Conservation (phyloP, 495 filamentous ascomycete species). For the Letharia columbiana region DNA sequence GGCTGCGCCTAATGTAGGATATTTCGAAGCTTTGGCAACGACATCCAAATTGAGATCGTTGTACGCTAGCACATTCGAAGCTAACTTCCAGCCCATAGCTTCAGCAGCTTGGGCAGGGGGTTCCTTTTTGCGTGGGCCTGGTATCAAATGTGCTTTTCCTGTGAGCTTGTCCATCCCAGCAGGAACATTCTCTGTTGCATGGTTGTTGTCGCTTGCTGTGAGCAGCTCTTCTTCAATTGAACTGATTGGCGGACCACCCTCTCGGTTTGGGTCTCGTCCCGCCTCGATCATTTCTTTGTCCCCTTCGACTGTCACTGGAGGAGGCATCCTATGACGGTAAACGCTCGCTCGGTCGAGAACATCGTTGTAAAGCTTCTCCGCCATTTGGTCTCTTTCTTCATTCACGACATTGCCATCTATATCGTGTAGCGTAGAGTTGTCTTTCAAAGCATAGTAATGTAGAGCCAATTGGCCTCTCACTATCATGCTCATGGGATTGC, state of each 20-base stretch:
- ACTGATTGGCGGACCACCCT: constrained; percentile 42
- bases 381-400: constrained; percentile 67
- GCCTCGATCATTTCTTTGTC: constrained; percentile 75
- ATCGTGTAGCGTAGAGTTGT: constrained; percentile 87
- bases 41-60: constrained; percentile 67
- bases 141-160: constrained; percentile 51
- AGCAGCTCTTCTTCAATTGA: constrained; percentile 37
- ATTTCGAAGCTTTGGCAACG: constrained; percentile 47
- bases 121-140: constrained; percentile 46
- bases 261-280: constrained; percentile 70
- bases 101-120: constrained; percentile 62
- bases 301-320: constrained; percentile 67
- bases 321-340: constrained; percentile 68
- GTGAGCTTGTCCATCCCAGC: constrained; percentile 51
- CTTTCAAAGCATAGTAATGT: constrained; percentile 71
- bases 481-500: constrained; percentile 85
- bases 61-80: constrained; percentile 51
- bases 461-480: constrained; percentile 86
- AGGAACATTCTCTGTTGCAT: constrained; percentile 45
- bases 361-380: constrained; percentile 88
- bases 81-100: constrained; percentile 73
- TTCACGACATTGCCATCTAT: constrained; percentile 73
- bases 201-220: constrained; percentile 18
- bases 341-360: constrained; percentile 81
- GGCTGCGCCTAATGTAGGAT: constrained; percentile 74